phyloP scores from a whole-genome alignment of 2,329 filamentous ascomycete genomes.

The Bipolaris victoriae region DNA sequence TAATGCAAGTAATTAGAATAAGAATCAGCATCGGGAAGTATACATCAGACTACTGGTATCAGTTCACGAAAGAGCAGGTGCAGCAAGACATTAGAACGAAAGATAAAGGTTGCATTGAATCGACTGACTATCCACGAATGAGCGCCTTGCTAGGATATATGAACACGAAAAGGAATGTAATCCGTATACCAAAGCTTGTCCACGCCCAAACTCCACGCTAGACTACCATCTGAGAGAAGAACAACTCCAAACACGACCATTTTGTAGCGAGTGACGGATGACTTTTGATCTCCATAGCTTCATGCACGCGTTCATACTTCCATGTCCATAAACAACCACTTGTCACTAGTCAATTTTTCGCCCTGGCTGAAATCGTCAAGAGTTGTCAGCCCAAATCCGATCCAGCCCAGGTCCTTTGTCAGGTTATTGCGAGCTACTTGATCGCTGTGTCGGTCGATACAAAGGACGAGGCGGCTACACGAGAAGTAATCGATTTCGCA shows the following conservation, averaged over 20 bases:
- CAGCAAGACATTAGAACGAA: background rate
- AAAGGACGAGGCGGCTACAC: conserved; percentile 79
- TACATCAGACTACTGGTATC: background rate
- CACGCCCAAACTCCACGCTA: conserved; percentile 11
- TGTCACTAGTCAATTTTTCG: conserved; percentile 68
- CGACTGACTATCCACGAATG: background rate
- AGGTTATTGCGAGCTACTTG: conserved; percentile 68
- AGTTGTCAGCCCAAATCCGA: conserved; percentile 84
- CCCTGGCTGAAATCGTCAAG: conserved; percentile 74
- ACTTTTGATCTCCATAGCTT: background rate
- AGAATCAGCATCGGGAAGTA: background rate
- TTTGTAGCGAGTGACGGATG: conserved; percentile 6
- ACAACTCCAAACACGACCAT: background rate
- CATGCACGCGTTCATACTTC: conserved; percentile 64
- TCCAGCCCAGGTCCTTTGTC: conserved; percentile 87
- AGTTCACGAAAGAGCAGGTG: too few relatives aligned
- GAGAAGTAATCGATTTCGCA: conserved; percentile 73
- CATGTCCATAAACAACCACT: conserved; percentile 89
- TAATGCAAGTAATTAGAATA: background rate
- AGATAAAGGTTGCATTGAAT: conserved; percentile 4
- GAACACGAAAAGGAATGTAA: conserved; percentile 1
- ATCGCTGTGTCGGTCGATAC: conserved; percentile 74
- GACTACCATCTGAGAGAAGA: background rate
- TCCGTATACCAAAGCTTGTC: conserved; percentile 1
- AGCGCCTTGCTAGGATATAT: conserved; percentile 8